These are phyloP conservation scores for Pochonia chlamydosporia DNA, from an alignment of 2,329 filamentous ascomycete genomes.

Conservation along the genomic window DNA sequence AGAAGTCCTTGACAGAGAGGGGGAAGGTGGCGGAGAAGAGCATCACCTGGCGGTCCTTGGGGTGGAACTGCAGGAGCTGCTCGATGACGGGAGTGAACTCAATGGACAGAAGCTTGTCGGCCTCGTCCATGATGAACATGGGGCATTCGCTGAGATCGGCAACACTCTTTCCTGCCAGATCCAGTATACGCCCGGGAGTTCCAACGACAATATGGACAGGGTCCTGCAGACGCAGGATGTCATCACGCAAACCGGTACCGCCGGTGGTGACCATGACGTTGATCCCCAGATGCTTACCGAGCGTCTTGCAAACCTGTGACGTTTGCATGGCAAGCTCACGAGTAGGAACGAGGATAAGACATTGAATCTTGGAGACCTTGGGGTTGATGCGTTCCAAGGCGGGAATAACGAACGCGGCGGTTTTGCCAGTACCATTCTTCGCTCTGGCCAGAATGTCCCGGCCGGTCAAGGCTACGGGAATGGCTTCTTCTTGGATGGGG, in stretches of 20 bases:
- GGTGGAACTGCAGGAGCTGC: conserved; percentile 89
- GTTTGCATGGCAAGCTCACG: conserved; percentile 96
- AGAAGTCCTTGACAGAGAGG: conserved; percentile 94
- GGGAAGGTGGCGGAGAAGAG: conserved; percentile 98
- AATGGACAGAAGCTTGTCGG: conserved; percentile 91
- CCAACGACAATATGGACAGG: conserved; percentile 96
- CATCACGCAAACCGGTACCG: conserved; percentile 89
- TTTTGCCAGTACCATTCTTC: conserved; percentile 98
- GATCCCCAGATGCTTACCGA: conserved; percentile 93
- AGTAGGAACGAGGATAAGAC: conserved; percentile 91
- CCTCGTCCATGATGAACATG: conserved; percentile 99
- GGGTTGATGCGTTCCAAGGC: conserved; percentile 94
- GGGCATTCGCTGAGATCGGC: conserved; percentile 93
- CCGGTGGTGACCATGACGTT: conserved; percentile 99
- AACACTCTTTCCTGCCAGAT: conserved; percentile 92
- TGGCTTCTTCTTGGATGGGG: conserved; percentile 98
- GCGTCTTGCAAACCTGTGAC: conserved; percentile 97
- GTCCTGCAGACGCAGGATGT: conserved; percentile 91
- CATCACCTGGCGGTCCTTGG: conserved; percentile 98
- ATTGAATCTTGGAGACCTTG: conserved; percentile 93
- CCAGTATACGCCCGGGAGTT: conserved; percentile 91
- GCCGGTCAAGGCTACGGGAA: conserved; percentile 91
- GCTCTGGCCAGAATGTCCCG: conserved; percentile 92
- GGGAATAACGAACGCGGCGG: conserved; percentile 94
- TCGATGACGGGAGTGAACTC: conserved; percentile 98